Base-by-base conservation (phyloP, 1,284 basidiomycete genomes). In the Rhodotorula sp. region DNA sequence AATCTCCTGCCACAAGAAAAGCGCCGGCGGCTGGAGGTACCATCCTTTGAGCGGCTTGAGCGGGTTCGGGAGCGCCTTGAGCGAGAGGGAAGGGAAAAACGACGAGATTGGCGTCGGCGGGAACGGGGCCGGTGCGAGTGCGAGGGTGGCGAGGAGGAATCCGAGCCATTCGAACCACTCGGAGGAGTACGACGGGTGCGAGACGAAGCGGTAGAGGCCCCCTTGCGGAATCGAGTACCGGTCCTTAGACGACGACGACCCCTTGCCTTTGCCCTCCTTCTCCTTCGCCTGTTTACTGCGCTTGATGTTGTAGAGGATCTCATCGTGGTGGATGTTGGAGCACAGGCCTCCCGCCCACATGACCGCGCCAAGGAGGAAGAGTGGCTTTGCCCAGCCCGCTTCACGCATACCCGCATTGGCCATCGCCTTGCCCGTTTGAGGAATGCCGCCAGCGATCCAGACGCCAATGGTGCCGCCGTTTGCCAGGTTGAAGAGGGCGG, bases 141-240 rank as follows among this genome's bases (percentile, higher is more conserved):
- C 30, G 15, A 64, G 20, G 13, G 67, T 36, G 5, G 51, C 44
- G 53, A 74, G 36, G n/a, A 34, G 6, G 60, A 53, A 74, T 15
- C 77, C 77, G n/a, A 57, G 36, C 77, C 77, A 78, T 48, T 78
- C 77, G 60, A 77, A 20, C 77, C 77, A 78, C 39, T 78, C 77
- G 63, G 65, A 67, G 5, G 67, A 64, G 61, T 78, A 78, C 19
- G 68, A 59, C 24, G 77, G 77, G 59, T 77, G 74, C 7, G 68
- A 72, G 34, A 77, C 49, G 56, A 60, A 46, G 19, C 54, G 44
- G 60, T 74, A 78, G 11, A 78, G 62, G 13, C 76, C 71, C 17
- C 76, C 73, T 19, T 61, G 58, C 1, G 77, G 77, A 64, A 78
- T 74, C 19, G 71, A 64, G 55, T 78, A 78, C 4, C 76, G 74